Evolutionary conservation across 352 stramenopile species (phyloP), one percentile per base, ranked within the genome.

Genomic region (Globisporangium megalacanthum): DNA sequence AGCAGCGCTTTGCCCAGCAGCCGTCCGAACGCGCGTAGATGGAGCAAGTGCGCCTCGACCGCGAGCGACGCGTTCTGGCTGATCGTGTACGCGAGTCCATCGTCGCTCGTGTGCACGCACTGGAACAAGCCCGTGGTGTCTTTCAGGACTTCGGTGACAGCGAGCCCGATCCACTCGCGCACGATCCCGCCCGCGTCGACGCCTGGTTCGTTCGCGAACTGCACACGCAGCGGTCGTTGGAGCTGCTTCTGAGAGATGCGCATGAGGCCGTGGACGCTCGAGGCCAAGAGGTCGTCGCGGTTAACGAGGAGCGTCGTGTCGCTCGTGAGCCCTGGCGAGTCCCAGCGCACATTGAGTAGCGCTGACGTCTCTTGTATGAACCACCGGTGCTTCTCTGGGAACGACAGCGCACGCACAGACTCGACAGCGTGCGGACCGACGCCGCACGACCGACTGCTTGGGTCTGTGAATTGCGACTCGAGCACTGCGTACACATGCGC

Each of bases 121-220:
- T 75, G 57, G 56, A 88, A 88, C n/a, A 88, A 61, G 0, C 75
- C 77, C 19, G 68, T 72, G 44, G 52, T 65, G 13, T 77, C 61
- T 9, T 83, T 62, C 5, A 88, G 54, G 37, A 86, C 77, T 52
- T 70, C 72, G 6, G 52, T 52, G 39, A 73, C 68, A 15, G 86
- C 72, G 22, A 94, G 65, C 1, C 59, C 64, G 49, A 93, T 89
- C 86, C 86, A 95, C 57, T 94, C 86, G 19, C 86, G 75, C 41
- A 86, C 77, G 20, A 95, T 62, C 1, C 86, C 86, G 1, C 86
- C 86, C 5, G 85, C 84, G 60, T 95, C 86, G 25, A 94, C 62
- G 6, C 81, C 83, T 2, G 77, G 77, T 45, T 95, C 86, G 54
- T 82, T 80, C 15, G 76, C 51, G 52, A 95, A 92, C 29, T 81